Evolutionary conservation across 1,139 yeast genomes (phyloP), one percentile per base, ranked within the genome.

Genomic region (Arxiozyma telluris): DNA sequence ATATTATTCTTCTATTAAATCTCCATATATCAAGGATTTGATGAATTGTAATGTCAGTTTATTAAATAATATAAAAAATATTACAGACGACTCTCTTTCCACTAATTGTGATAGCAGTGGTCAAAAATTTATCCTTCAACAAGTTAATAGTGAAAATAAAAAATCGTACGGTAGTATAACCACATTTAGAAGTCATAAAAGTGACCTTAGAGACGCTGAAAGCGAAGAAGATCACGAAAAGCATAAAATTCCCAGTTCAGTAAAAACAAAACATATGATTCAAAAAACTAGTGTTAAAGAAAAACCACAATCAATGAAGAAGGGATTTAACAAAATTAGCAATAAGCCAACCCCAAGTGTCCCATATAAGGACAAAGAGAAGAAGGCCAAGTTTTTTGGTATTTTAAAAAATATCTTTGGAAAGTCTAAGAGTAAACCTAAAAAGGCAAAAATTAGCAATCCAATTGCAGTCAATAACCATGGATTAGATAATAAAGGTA

Each of bases 111-210:
- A 46, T 18, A 38, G 15, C 1, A n/a, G 53, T 11, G n/a, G 20
- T 22, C 21, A 47, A 41, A 48, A 27, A 34, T 34, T 44, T 41
- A 50, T 20, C 22, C 25, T 45, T 50, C 53, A 27, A 22, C 56
- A 44, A 22, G 53, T 17, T 59, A 63, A 52, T 55, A 57, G 45
- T 57, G 61, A 54, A 52, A 59, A 27, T 39, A 57, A 50, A 42
- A 59, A 58, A 50, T 65, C 69, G 5, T 64, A 60, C 54, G 65
- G 64, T 17, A 65, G 68, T n/a, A 64, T 65, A 20, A 65, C 69
- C 17, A 65, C 68, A 2, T 65, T 64, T 41, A 61, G 68, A 54
- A 66, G 69, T 54, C 53, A 62, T 55, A 55, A 50, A 2, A 64
- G 67, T 52, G 69, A 65, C 52, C 38, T 62, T 25, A 60, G 60